Evolutionary conservation across 2,329 filamentous ascomycete species (phyloP).

Genomic region (Pyrenophora tritici-repentis): DNA sequence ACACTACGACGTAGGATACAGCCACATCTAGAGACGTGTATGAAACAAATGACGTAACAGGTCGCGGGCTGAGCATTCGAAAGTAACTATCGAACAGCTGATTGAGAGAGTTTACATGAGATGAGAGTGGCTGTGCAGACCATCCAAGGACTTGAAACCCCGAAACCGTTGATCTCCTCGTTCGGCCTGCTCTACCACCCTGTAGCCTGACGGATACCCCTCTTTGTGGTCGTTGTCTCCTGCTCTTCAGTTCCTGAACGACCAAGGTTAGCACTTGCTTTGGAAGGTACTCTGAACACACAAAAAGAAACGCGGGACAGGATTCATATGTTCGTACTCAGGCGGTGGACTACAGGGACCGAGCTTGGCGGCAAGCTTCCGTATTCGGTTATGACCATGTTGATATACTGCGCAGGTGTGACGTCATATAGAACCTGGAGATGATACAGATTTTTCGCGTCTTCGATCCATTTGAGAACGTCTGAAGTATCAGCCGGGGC

Average conservation of each 20-base stretch:
- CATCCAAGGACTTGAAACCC: neutral
- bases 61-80: too few species aligned
- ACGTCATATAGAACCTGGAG: constrained; percentile 88
- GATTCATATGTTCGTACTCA: constrained; percentile 49
- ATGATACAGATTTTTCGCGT: constrained; percentile 58
- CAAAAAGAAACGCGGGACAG: constrained; percentile 18
- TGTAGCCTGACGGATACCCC: constrained; percentile 8
- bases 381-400: constrained; percentile 88
- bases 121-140: too few species aligned
- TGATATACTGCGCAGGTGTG: constrained; percentile 83
- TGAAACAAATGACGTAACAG: too few species aligned
- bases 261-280: constrained; percentile 11
- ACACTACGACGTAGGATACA: too few species aligned
- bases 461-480: constrained; percentile 46
- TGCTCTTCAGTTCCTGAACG: constrained; percentile 20
- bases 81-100: too few species aligned
- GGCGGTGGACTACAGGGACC: constrained; percentile 73
- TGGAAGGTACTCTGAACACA: constrained; percentile 2
- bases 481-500: constrained; percentile 31
- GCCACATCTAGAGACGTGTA: too few species aligned
- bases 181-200: constrained; percentile 5
- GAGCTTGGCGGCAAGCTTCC: constrained; percentile 85
- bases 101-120: too few species aligned
- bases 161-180: too few species aligned
- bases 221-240: constrained; percentile 13